phyloP scores from a whole-genome alignment of 257 asterid genomes.

The Misopates orontium region DNA sequence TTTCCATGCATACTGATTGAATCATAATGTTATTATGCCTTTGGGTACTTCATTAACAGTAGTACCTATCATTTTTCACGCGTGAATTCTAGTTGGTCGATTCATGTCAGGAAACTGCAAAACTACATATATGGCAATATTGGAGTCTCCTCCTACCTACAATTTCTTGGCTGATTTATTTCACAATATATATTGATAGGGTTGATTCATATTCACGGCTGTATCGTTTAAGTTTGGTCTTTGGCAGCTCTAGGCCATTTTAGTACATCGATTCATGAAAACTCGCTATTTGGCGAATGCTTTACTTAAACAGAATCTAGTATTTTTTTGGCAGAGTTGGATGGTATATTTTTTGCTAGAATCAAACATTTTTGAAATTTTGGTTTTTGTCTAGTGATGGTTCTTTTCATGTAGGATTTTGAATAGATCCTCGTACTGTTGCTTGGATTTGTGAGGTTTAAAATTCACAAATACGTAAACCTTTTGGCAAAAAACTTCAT shows the following conservation, averaged over 20 bases:
- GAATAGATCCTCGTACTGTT: too few species aligned
- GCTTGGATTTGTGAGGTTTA: too few species aligned
- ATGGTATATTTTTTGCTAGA: too few species aligned
- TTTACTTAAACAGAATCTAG: too few species aligned
- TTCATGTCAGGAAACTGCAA: background rate
- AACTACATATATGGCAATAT: background rate
- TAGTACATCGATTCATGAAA: background rate
- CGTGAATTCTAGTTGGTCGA: background rate
- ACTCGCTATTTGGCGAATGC: background rate
- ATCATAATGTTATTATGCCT: background rate
- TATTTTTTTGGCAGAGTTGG: too few species aligned
- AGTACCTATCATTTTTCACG: background rate
- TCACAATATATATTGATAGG: background rate
- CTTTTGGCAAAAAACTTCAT: too few species aligned
- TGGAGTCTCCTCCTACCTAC: conserved; percentile 6
- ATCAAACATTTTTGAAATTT: too few species aligned
- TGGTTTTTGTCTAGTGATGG: too few species aligned
- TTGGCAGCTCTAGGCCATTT: background rate
- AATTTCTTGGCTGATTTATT: background rate
- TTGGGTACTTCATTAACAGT: background rate
- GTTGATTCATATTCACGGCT: background rate
- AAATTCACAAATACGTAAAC: too few species aligned
- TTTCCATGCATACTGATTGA: background rate
- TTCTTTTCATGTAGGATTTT: too few species aligned
- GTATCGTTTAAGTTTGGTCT: conserved; percentile 9